Conservation (phyloP, 2,329 filamentous ascomycete genomes). For the Aspergillus carbonarius region DNA sequence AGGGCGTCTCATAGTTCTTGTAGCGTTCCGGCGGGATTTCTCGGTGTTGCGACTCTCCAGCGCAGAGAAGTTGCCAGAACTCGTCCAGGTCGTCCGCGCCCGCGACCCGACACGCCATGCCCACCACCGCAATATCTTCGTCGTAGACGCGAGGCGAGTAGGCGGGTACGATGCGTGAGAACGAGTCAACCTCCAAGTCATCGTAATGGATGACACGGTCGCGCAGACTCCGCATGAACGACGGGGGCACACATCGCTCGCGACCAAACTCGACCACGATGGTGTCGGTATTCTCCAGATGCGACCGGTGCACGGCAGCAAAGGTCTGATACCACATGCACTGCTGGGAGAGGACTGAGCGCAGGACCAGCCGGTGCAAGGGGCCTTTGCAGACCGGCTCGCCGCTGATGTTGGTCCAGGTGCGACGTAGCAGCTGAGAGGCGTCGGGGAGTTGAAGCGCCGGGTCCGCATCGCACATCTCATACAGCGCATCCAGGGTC, state of each 20-base stretch:
- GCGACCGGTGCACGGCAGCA: conserved; percentile 3
- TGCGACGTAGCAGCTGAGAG: not conserved
- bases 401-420: conserved; percentile 5
- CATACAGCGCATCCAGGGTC: not conserved
- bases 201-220: conserved; percentile 16
- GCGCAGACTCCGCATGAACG: conserved; percentile 10
- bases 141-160: conserved; percentile 6
- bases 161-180: conserved; percentile 1
- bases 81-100: conserved; percentile 28
- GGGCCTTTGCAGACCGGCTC: not conserved
- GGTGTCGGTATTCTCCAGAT: conserved; percentile 2
- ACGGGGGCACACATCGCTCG: conserved; percentile 19
- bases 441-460: conserved; percentile 15
- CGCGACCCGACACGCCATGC: conserved; percentile 35
- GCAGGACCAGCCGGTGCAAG: conserved; percentile 12
- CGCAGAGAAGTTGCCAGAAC: conserved; percentile 34
- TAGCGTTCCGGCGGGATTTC: conserved; percentile 21
- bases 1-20: conserved; percentile 15
- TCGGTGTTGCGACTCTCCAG: conserved; percentile 22
- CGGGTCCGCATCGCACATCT: conserved; percentile 9
- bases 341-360: conserved; percentile 11
- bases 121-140: conserved; percentile 34
- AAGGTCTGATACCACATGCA: conserved; percentile 20
- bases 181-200: conserved; percentile 10
- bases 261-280: conserved; percentile 19